A percentile compares a stretch with the other conserved stretches of the same genome.
These are phyloP conservation scores for Huiozyma sinensis DNA, from an alignment of 805 yeast genomes.

Conservation along the genomic window DNA sequence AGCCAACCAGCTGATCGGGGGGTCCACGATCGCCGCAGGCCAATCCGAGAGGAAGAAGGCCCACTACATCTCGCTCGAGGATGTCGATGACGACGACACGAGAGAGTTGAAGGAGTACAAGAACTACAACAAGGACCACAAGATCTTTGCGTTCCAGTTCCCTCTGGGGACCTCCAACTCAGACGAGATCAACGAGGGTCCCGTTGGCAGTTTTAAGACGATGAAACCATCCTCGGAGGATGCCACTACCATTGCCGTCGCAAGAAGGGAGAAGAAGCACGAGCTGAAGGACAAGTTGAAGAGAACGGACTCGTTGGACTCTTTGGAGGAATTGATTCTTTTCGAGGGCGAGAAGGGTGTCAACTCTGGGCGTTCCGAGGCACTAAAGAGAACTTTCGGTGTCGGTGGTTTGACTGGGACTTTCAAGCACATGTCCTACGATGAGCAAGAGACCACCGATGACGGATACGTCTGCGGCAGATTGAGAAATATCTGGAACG, in stretches of 20 bases:
- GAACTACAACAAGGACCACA: constrained; percentile 13
- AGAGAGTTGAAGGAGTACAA: constrained; percentile 4
- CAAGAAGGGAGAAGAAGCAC: neutral
- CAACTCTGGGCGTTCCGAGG: constrained; percentile 59
- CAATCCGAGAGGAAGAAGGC: constrained; percentile 1
- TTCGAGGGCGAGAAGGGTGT: constrained; percentile 45
- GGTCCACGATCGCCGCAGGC: constrained; percentile 4
- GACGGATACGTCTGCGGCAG: constrained; percentile 20
- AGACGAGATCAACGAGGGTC: neutral
- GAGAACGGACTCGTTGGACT: constrained; percentile 47
- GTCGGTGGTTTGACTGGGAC: constrained; percentile 31
- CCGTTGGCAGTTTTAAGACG: constrained; percentile 10
- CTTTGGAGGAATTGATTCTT: constrained; percentile 51
- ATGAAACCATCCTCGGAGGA: constrained; percentile 5
- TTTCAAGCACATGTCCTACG: constrained; percentile 14
- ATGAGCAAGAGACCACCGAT: constrained; percentile 11
- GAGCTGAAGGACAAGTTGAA: constrained; percentile 27
- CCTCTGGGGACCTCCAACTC: constrained; percentile 29
- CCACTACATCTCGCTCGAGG: constrained; percentile 6
- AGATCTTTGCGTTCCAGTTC: constrained; percentile 30
- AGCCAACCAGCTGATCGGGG: constrained; percentile 10
- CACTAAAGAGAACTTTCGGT: constrained; percentile 53
- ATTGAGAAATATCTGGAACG: constrained; percentile 40
- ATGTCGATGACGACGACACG: constrained; percentile 8
- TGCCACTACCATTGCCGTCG: neutral